Evolutionary conservation across 192 early-diverging fungal genomes (phyloP).

Genomic region (Coemansia sp.): DNA sequence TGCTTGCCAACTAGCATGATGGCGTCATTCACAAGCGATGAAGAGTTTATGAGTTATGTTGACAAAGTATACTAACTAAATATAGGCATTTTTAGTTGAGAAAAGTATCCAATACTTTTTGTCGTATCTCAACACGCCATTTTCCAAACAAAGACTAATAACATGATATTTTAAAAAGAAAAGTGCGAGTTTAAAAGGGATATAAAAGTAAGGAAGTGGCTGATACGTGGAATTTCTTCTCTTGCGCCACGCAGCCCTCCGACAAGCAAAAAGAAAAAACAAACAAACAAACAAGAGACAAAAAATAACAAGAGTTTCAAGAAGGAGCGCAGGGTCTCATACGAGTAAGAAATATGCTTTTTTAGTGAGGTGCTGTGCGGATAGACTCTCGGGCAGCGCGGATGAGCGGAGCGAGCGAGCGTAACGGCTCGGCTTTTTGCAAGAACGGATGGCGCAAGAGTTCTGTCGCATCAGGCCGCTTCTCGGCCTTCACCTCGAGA

Average conservation of each 20-base stretch:
- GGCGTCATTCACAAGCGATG: background rate
- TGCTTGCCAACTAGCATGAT: constrained; percentile 3
- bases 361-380: constrained; percentile 48
- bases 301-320: no score
- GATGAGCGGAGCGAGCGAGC: constrained; percentile 79
- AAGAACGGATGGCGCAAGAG: constrained; percentile 86
- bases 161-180: background rate
- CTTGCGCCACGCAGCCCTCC: background rate
- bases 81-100: no score
- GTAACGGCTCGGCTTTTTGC: constrained; percentile 75
- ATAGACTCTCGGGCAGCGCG: constrained; percentile 64
- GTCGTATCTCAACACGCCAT: no score
- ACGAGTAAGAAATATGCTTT: constrained; percentile 4
- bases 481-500: constrained; percentile 80
- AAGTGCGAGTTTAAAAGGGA: background rate
- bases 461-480: constrained; percentile 75
- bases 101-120: no score
- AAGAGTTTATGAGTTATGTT: background rate
- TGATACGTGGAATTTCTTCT: background rate
- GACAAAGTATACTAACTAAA: background rate
- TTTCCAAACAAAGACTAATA: background rate
- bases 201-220: background rate
- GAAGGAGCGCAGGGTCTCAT: background rate
- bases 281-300: no score
- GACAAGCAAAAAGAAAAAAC: constrained; percentile 10